Evolutionary conservation across 768 basidiomycete species (phyloP), one percentile per base, ranked within the genome.

Genomic region (Mycena indigotica): DNA sequence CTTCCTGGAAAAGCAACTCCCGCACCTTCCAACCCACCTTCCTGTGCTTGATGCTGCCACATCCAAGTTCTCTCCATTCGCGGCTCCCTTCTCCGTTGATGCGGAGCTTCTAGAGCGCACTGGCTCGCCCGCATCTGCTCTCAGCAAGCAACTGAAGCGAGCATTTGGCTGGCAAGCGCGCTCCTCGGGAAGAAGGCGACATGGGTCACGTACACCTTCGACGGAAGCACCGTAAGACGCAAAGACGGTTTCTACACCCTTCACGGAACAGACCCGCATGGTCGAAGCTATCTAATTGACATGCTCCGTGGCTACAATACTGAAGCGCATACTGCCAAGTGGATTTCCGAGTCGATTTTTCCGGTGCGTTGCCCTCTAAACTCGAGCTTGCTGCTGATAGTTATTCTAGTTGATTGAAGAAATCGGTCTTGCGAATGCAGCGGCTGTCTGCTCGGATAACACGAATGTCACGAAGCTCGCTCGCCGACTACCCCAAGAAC

Each of bases 361-460:
- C 44, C 44, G 23, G 16, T 46, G 19, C 44, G 23, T 46, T 23
- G 15, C 10, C 19, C 44, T 23, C 8, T 24, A 13, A 10, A 23
- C 44, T 24, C 19, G 44, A 16, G 15, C 13, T 10, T 21, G 23
- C 10, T 46, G 44, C 44, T 46, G 44, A 46, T 15, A 10, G 12
- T 21, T 10, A 10, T 46, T 23, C 15, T 23, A 46, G 23, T 16
- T 46, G 23, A 46, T 46, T 21, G 44, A 46, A 8, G 44, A 24
- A 46, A 46, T 16, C 44, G 44, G 23, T 46, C 44, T 8, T 12
- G 15, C 10, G 15, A 46, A 16, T 23, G 13, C 44, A 46, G 44
- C 44, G 21, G 52, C 40, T 15, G 13, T 39, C 52, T 44, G 19
- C 24, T 56, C 54, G 8, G 49, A 56, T 40, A 56, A 49, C 50